Evolutionary conservation across 441 rosid genomes (phyloP).

Genomic region (Erodium texanum): DNA sequence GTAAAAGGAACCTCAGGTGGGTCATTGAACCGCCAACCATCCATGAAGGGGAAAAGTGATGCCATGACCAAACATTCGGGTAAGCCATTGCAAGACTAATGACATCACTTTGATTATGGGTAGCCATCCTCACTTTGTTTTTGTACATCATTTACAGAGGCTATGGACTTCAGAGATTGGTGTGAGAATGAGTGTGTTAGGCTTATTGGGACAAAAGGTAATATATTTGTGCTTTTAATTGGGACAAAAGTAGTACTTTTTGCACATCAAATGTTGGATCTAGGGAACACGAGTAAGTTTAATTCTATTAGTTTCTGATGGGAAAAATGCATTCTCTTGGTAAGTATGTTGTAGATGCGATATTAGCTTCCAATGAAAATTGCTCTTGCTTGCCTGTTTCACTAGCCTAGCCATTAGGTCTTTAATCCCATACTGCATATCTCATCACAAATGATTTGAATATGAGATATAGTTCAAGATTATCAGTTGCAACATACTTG

Average conservation of each 20-base stretch:
- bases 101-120: conserved; percentile 6
- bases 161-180: conserved; percentile 93
- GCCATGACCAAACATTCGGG: conserved; percentile 59
- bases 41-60: conserved; percentile 52
- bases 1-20: conserved; percentile 48
- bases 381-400: not conserved
- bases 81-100: conserved; percentile 17
- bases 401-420: not conserved
- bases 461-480: too few species aligned
- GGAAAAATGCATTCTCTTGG: not conserved
- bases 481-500: not conserved
- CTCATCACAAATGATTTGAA: too few species aligned
- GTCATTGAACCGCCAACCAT: conserved; percentile 47
- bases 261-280: too few species aligned
- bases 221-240: not conserved
- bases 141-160: conserved; percentile 48
- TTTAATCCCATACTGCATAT: too few species aligned
- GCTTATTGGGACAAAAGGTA: conserved; percentile 85
- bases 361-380: not conserved
- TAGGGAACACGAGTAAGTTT: not conserved
- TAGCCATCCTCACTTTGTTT: conserved; percentile 10
- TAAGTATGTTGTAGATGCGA: not conserved
- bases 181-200: conserved; percentile 77
- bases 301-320: not conserved
- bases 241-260: not conserved